Conservation (phyloP, 768 basidiomycete genomes). For the Russula vinacea region DNA sequence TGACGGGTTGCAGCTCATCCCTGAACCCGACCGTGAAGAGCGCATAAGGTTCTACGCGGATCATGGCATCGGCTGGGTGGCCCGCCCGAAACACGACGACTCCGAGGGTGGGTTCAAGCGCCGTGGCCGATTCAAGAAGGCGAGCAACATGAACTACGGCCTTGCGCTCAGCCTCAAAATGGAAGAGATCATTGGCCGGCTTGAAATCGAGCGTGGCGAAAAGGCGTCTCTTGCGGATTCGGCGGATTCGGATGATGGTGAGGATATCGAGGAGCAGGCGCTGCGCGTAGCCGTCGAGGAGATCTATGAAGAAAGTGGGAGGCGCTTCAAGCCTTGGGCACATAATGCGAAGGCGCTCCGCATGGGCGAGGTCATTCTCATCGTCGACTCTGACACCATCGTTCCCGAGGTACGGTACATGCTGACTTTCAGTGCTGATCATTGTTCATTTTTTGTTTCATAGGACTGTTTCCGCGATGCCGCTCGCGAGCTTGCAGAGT, state of each 20-base stretch:
- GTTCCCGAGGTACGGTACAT: constrained; percentile 58
- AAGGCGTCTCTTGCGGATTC: constrained; percentile 37
- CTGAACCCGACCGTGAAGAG: constrained; percentile 56
- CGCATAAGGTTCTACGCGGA: constrained; percentile 73
- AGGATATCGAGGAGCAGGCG: constrained; percentile 66
- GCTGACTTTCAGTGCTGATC: not conserved
- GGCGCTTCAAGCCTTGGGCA: constrained; percentile 70
- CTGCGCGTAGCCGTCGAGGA: constrained; percentile 74
- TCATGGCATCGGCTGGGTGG: constrained; percentile 79
- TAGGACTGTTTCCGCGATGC: constrained; percentile 89
- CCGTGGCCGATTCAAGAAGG: constrained; percentile 91
- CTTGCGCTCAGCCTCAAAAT: constrained; percentile 62
- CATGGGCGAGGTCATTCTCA: constrained; percentile 73
- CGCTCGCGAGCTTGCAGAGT: constrained; percentile 76
- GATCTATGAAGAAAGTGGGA: constrained; percentile 54
- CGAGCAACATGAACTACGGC: constrained; percentile 88
- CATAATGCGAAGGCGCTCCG: constrained; percentile 71
- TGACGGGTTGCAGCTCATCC: constrained; percentile 72
- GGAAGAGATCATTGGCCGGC: constrained; percentile 48
- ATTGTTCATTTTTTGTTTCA: not conserved
- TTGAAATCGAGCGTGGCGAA: constrained; percentile 44
- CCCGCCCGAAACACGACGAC: constrained; percentile 67
- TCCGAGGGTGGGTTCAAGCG: constrained; percentile 67
- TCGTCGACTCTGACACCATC: constrained; percentile 79
- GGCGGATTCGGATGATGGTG: constrained; percentile 39